Evolutionary conservation across 2,329 filamentous ascomycete genomes (phyloP).

Genomic region (Huntiella moniliformis): DNA sequence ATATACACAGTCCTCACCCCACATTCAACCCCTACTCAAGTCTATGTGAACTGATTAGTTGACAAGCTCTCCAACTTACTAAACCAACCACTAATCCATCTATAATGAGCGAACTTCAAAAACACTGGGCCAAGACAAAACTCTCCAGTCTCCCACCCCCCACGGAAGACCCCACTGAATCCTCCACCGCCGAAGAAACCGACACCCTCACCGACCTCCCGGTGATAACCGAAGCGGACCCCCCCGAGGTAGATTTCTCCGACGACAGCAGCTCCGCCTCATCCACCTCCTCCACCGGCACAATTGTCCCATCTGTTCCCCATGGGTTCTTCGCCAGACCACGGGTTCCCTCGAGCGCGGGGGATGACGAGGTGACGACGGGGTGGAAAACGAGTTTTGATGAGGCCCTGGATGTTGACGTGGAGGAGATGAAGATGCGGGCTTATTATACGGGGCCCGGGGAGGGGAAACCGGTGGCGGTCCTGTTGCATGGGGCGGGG

Average conservation of each 20-base stretch:
- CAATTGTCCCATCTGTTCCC: constrained; percentile 62
- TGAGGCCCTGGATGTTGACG: no score
- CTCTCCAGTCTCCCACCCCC: constrained; percentile 32
- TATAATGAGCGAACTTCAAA: constrained; percentile 63
- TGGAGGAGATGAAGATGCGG: no score
- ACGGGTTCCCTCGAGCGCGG: constrained; percentile 26
- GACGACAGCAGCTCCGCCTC: constrained; percentile 43
- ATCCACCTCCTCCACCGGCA: constrained; percentile 83
- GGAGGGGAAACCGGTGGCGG: constrained; percentile 18
- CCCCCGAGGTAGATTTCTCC: constrained; percentile 16
- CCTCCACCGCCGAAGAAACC: background rate
- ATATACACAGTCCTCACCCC: constrained; percentile 7
- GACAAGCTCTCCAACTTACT: background rate
- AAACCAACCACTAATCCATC: background rate
- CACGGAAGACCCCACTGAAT: constrained; percentile 1
- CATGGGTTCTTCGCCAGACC: constrained; percentile 56
- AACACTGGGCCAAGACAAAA: constrained; percentile 60
- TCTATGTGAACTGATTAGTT: background rate
- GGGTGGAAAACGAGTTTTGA: no score
- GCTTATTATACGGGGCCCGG: no score
- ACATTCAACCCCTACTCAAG: constrained; percentile 9
- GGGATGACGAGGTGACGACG: background rate
- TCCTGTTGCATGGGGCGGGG: constrained; percentile 43
- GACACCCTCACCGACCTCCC: constrained; percentile 2
- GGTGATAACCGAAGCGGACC: background rate